These are phyloP conservation scores for Puccinia coronata DNA, from an alignment of 1,284 basidiomycete genomes.

Conservation along the genomic window DNA sequence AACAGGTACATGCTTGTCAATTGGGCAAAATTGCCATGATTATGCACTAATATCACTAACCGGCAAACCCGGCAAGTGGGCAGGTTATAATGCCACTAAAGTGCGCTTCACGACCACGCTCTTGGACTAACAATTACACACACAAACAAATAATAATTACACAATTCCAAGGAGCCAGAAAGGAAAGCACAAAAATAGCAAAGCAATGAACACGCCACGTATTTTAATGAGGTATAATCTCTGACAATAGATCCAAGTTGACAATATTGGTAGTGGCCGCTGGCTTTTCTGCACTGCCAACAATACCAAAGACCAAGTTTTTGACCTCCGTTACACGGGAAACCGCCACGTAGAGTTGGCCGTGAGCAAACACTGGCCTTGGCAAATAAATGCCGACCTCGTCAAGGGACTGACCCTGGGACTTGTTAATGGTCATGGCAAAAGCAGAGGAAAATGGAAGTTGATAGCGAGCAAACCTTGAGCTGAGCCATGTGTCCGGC, in stretches of 20 bases:
- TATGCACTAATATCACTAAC: no score
- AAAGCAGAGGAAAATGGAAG: background rate
- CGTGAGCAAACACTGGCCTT: background rate
- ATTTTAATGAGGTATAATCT: no score
- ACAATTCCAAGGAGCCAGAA: no score
- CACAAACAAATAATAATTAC: no score
- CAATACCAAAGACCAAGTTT: background rate
- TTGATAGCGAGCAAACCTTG: background rate
- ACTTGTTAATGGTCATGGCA: constrained; percentile 2
- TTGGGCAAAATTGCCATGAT: no score
- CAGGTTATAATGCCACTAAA: no score
- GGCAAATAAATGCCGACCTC: background rate
- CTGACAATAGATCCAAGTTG: background rate
- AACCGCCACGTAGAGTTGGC: constrained; percentile 8
- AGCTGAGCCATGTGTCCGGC: background rate
- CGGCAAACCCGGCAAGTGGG: no score
- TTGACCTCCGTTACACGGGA: background rate
- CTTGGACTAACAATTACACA: no score
- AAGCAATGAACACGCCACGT: no score
- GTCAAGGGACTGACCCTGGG: background rate
- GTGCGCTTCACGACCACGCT: no score
- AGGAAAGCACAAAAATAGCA: no score
- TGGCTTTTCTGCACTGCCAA: background rate
- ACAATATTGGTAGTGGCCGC: background rate
- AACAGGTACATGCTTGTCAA: no score